A percentile compares a stretch with the other conserved stretches of the same genome.
Conservation (phyloP, 441 rosid genomes). For the Populus hybrid region DNA sequence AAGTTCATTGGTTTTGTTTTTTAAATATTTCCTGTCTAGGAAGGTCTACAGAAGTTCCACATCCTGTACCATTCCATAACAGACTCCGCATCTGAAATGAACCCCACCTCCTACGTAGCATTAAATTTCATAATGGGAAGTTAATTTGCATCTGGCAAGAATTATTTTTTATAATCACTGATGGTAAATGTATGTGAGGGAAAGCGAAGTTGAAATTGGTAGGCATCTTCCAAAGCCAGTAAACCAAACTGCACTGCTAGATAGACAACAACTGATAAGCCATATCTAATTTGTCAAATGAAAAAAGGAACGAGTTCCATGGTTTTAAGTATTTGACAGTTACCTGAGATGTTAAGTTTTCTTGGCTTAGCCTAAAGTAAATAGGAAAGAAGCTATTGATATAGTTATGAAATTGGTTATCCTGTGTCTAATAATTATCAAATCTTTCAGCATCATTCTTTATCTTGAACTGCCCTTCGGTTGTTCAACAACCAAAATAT, state of each 20-base stretch:
- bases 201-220: background rate
- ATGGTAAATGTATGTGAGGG: background rate
- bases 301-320: too few relatives aligned
- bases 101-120: background rate
- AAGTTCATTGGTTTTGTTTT: conserved; percentile 5
- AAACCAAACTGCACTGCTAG: background rate
- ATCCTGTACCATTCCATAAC: too few relatives aligned
- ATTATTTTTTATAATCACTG: background rate
- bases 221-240: background rate
- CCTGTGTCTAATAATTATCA: background rate
- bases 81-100: background rate
- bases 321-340: too few relatives aligned
- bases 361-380: too few relatives aligned
- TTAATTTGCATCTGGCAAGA: background rate
- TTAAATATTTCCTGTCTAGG: background rate
- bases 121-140: background rate
- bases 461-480: background rate
- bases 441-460: background rate
- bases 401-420: background rate
- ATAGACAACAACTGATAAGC: background rate
- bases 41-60: background rate
- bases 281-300: too few relatives aligned
- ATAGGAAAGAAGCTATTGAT: background rate
- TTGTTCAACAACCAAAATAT: background rate
- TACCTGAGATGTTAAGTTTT: too few relatives aligned